These are phyloP conservation scores for Aspergillus haitiensis DNA, from an alignment of 495 filamentous ascomycete genomes.

Conservation along the genomic window DNA sequence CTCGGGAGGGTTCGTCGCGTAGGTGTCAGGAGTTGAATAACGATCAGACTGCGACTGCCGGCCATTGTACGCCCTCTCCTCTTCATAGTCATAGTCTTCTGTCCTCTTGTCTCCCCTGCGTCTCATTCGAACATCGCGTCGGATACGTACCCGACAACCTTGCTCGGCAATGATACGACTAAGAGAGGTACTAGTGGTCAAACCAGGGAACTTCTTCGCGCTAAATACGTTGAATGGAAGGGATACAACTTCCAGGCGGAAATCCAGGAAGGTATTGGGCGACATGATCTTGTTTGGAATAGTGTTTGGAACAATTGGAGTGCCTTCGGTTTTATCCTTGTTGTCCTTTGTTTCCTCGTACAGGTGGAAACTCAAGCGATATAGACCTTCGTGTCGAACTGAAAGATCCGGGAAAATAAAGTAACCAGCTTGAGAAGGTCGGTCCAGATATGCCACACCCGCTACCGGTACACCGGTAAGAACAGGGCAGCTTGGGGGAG, in stretches of 20 bases:
- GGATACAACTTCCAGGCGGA: constrained; percentile 89
- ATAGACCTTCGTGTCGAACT: constrained; percentile 92
- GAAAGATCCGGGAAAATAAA: constrained; percentile 98
- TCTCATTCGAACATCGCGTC: constrained; percentile 96
- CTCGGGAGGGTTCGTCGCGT: constrained; percentile 43
- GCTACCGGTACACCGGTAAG: constrained; percentile 95
- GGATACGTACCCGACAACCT: constrained; percentile 93
- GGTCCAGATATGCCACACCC: constrained; percentile 94
- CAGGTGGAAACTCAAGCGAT: constrained; percentile 83
- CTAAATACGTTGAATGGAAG: constrained; percentile 86
- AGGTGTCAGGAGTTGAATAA: constrained; percentile 54
- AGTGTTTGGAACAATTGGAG: constrained; percentile 28
- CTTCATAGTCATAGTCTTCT: constrained; percentile 63
- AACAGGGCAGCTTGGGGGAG: constrained; percentile 71
- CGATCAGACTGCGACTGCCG: constrained; percentile 61
- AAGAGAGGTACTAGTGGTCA: constrained; percentile 84
- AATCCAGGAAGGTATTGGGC: constrained; percentile 52
- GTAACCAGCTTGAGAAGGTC: constrained; percentile 87
- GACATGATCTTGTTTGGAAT: constrained; percentile 34
- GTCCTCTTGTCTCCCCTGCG: constrained; percentile 74
- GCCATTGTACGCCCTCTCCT: constrained; percentile 56
- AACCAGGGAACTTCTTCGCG: constrained; percentile 97
- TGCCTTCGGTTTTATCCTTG: constrained; percentile 61
- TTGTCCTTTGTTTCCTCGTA: constrained; percentile 88
- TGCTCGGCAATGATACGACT: constrained; percentile 94